These are phyloP conservation scores for Hymenoscyphus scutula DNA, from an alignment of 2,329 filamentous ascomycete species.

Conservation along the genomic window DNA sequence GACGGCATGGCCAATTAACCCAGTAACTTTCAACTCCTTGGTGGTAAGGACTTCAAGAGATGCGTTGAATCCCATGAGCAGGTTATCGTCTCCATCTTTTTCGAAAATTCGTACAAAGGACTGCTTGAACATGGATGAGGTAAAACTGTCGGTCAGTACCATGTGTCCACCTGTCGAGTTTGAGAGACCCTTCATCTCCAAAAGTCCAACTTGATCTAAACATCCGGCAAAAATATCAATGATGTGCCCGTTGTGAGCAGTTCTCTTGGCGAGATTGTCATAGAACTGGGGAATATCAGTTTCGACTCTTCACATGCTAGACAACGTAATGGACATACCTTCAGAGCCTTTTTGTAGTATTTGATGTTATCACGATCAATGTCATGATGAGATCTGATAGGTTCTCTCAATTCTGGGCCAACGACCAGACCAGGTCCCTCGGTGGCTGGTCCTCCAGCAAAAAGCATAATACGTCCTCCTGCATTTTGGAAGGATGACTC, in stretches of 20 bases:
- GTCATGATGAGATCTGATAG: constrained; percentile 96
- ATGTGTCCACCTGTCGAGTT: constrained; percentile 98
- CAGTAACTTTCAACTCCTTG: constrained; percentile 97
- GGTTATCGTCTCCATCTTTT: constrained; percentile 90
- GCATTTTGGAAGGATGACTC: constrained; percentile 96
- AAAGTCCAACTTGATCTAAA: constrained; percentile 90
- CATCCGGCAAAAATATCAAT: constrained; percentile 98
- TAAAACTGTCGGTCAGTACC: constrained; percentile 97
- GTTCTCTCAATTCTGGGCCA: constrained; percentile 89
- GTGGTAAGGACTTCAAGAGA: constrained; percentile 94
- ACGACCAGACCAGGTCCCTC: constrained; percentile 97
- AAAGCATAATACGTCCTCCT: constrained; percentile 94
- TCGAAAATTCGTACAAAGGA: constrained; percentile 97
- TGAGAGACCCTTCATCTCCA: constrained; percentile 97
- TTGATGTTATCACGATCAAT: constrained; percentile 99
- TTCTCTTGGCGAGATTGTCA: constrained; percentile 87
- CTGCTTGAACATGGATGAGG: constrained; percentile 98
- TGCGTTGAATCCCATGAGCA: constrained; percentile 97
- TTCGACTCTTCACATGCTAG: not conserved
- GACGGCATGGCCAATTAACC: constrained; percentile 92
- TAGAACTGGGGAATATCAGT: constrained; percentile 68
- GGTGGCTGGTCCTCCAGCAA: constrained; percentile 89
- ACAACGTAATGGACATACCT: constrained; percentile 53
- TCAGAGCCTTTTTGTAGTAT: constrained; percentile 98
- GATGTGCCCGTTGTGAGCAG: constrained; percentile 93